Evolutionary conservation across 2,329 filamentous ascomycete genomes (phyloP).

Genomic region (Aureobasidium sp.): DNA sequence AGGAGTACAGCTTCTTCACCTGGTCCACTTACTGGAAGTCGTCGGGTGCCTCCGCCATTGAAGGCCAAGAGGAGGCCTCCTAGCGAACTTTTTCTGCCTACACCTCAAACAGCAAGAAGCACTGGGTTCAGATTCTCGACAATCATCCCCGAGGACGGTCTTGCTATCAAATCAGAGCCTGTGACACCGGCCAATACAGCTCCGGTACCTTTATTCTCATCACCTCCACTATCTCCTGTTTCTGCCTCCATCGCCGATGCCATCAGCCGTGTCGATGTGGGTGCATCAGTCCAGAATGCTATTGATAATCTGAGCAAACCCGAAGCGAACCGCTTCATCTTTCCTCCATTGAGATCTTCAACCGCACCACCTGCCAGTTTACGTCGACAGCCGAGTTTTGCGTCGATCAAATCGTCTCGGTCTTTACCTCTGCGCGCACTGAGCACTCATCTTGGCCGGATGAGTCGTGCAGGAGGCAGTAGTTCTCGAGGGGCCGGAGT

Average conservation of each 20-base stretch:
- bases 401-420: neutral
- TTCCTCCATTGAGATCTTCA: conserved; percentile 1
- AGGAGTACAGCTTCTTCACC: conserved; percentile 4
- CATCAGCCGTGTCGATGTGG: neutral
- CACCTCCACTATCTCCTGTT: neutral
- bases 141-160: neutral
- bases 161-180: neutral
- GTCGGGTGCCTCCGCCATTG: neutral
- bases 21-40: neutral
- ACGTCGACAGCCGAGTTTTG: neutral
- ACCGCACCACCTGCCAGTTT: conserved; percentile 3
- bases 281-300: neutral
- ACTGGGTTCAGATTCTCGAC: conserved; percentile 1
- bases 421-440: neutral
- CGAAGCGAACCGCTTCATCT: conserved; percentile 5
- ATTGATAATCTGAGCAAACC: conserved; percentile 5
- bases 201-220: neutral
- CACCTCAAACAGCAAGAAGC: neutral
- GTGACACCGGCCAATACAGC: neutral
- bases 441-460: neutral
- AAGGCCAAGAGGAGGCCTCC: neutral
- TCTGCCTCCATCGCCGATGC: neutral
- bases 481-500: conserved; percentile 5
- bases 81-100: conserved; percentile 12
- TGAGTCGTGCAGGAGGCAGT: neutral